Evolutionary conservation across 2,329 filamentous ascomycete species (phyloP).

Genomic region (Aureobasidium melanogenum): DNA sequence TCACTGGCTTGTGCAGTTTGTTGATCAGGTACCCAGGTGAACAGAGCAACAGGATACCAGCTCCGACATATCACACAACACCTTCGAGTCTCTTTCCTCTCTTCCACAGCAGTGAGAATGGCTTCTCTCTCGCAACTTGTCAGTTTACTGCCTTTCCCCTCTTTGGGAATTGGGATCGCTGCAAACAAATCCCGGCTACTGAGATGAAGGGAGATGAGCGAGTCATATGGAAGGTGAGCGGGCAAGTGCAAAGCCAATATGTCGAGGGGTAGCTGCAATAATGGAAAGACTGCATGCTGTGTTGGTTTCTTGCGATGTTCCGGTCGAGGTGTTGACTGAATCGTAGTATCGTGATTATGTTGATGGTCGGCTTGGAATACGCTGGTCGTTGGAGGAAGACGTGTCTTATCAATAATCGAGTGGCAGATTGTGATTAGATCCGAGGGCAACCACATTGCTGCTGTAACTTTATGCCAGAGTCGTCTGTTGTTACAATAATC

Average conservation of each 20-base stretch:
- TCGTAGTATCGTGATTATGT: not conserved
- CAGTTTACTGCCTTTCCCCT: not conserved
- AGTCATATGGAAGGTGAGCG: constrained; percentile 7
- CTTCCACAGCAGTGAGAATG: not conserved
- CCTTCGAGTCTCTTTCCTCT: not conserved
- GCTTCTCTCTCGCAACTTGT: constrained; percentile 1
- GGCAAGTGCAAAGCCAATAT: constrained; percentile 12
- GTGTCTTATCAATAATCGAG: not conserved
- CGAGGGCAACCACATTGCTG: not conserved
- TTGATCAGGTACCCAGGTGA: not conserved
- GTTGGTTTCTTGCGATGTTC: not conserved
- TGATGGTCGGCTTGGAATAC: not conserved
- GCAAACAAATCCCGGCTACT: constrained; percentile 7
- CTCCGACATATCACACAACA: constrained; percentile 1
- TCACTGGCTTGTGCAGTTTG: not conserved
- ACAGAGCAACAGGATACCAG: constrained; percentile 1
- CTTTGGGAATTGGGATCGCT: not conserved
- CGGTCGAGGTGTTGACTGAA: not conserved
- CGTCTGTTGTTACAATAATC: not conserved
- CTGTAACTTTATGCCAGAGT: not conserved
- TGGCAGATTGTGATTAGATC: constrained; percentile 1
- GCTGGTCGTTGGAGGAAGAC: not conserved
- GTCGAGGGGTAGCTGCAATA: constrained; percentile 12
- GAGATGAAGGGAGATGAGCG: constrained; percentile 8
- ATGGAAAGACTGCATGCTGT: not conserved